Evolutionary conservation across 352 stramenopile species (phyloP), one percentile per base, ranked within the genome.

Genomic region (Heterotrichella gracilis): DNA sequence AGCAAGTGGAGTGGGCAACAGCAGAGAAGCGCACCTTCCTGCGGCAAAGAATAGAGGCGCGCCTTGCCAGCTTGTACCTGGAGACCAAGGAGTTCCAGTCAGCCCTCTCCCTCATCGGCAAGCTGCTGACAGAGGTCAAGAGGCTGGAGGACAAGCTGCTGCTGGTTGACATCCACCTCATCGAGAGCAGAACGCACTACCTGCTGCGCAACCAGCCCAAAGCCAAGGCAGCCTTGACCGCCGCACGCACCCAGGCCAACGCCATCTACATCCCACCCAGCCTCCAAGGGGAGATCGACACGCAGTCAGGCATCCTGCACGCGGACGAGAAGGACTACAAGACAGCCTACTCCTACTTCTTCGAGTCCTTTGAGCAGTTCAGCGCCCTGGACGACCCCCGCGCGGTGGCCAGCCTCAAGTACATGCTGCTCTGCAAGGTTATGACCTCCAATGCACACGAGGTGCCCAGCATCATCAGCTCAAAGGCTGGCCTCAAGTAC

Each of bases 121-220:
- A 82, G 72, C 79, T 98, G 23, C 77, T 96, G 22, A 76, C 80
- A 3, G 92, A 97, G 79, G 86, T 99, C 69, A 96, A 97, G 78
- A 95, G 96, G 77, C 80, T 99, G 64, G 92, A 98, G 76, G 92
- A 99, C 79, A 99, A 99, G 79, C 87, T 94, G 75, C 76, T 99
- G 69, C 81, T 97, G 22, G 90, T 97, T 20, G 92, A 99, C 76
- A 95, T 94, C 40, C 90, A 97, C 79, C 77, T 99, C 22, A 83
- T 95, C 22, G 92, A 99, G 78, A 85, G 83, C 67, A 94, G 94
- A 73, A 83, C 97, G 72, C 88, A 97, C 76, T 90, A 97, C 76
- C 89, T 86, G 14, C 78, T 99, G 24, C 85, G 87, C 19, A 96
- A 97, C 74, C 78, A 96, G 19, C 87, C 92, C 40, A 96, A 96